phyloP scores from a whole-genome alignment of 306 rosid species.

The Dicorynia guianensis region DNA sequence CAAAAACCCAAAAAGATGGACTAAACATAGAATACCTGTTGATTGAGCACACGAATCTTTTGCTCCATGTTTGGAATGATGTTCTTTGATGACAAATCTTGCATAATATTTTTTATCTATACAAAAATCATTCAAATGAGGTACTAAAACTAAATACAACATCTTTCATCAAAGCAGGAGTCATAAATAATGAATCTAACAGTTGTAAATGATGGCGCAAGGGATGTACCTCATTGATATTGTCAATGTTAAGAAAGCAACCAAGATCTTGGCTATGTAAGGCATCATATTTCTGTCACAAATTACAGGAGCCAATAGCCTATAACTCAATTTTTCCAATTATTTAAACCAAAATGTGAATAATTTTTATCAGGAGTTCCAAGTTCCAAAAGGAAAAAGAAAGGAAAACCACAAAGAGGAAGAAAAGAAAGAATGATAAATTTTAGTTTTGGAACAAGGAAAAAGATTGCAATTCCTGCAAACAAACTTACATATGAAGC shows the following conservation, averaged over 20 bases:
- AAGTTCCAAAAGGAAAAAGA: conserved; percentile 11
- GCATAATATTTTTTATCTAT: conserved; percentile 91
- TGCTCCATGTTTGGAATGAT: conserved; percentile 97
- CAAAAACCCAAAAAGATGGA: background rate
- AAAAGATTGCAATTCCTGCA: conserved; percentile 20
- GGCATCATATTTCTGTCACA: conserved; percentile 71
- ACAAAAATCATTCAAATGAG: conserved; percentile 48
- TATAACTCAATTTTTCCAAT: conserved; percentile 42
- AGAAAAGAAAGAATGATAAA: conserved; percentile 14
- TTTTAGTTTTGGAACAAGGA: background rate
- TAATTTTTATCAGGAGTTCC: conserved; percentile 22
- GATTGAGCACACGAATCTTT: conserved; percentile 87
- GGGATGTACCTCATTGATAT: conserved; percentile 67
- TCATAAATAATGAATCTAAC: conserved; percentile 31
- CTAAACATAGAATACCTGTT: conserved; percentile 66
- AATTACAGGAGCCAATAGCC: conserved; percentile 46
- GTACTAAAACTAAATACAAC: conserved; percentile 40
- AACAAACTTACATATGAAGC: conserved; percentile 70
- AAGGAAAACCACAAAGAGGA: background rate
- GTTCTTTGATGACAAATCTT: conserved; percentile 83
- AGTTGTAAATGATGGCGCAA: conserved; percentile 37
- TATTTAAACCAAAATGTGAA: conserved; percentile 22
- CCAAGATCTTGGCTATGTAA: conserved; percentile 64
- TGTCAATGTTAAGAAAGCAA: conserved; percentile 78
- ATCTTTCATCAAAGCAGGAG: conserved; percentile 42